Base-by-base conservation (phyloP, 352 stramenopile genomes). In the Phytophthora cajani region DNA sequence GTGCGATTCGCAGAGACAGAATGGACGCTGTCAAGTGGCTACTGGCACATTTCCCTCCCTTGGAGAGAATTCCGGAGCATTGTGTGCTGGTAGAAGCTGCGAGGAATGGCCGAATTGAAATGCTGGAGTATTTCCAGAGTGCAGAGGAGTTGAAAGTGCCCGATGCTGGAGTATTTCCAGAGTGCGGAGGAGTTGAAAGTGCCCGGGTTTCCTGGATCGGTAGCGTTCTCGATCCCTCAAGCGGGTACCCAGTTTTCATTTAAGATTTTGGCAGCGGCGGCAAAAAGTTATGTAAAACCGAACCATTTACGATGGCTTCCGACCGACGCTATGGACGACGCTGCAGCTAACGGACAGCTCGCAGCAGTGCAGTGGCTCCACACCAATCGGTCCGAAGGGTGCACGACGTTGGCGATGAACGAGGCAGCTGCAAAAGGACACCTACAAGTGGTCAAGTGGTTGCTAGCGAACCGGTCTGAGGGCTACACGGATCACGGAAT, bases 321-420 rank as follows among this genome's bases (percentile, higher is more conserved):
- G 7, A 36, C 40, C 12, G 17, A 47, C 40, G 52, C 52, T 17
- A 58, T 58, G 27, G 27, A 42, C 21, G n/a, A 12, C 17, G 52
- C 52, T 17, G 32, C 27, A 44, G 52, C 25, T 27, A 40, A 58
- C 14, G 16, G 23, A 40, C 27, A 40, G 11, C 21, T 58, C 19
- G 52, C 46, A 23, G 42, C 42, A 6, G 52, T 58, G 27, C 52
- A 44, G 12, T 40, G 47, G 52, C 17, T 58, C 12, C 52, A 58
- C 3, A 9, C 30, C 6, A 21, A 40, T 30, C 11, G 25, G 7
- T 53, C 47, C 10, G 47, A 27, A 53, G 52, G 27, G 14, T 58
- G 52, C 4, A 47, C 40, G 40, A 47, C 40, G 12, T 19, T 47
- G 40, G 40, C 40, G 17, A 47, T 47, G 40, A 3, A 47, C 17